Evolutionary conservation across 2,329 filamentous ascomycete species (phyloP), one percentile per base, ranked within the genome.

Genomic region (Ceratocystis destructans): DNA sequence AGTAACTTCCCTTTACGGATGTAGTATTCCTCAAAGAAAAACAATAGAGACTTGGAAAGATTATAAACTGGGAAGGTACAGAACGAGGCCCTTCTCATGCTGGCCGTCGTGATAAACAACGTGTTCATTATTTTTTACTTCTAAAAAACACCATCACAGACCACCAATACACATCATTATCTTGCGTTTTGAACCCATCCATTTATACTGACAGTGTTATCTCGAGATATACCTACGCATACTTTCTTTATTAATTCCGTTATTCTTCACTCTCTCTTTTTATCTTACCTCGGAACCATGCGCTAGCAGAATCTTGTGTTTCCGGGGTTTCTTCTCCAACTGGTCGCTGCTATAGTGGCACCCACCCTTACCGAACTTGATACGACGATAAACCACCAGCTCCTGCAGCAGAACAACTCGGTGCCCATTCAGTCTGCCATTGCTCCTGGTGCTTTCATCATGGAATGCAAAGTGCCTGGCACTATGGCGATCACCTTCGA

Each of bases 401-500:
- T 17, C 12, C 28, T 59, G 17, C 41, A 62, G n/a, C 25, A 25
- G 25, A 33, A 53, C 25, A n/a, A n/a, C 62, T 55, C 64, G 41
- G n/a, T 25, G n/a, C 25, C 55, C 44, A 10, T 48, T 45, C 28
- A 62, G 53, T 4, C 53, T 25, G 53, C 33, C 15, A 59, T 59
- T 12, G 53, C 66, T 12, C 63, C 66, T 20, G 66, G 66, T 7
- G 61, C 66, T 10, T 68, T 68, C 25, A 68, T 65, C 66, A 62
- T 65, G 57, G 31, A 70, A 10, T 77, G 76, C 69, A 73, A 70
- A 0, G 68, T 68, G 12, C 73, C 74, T 0, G 76, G 74, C 25
- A 72, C 73, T 65, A 72, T 79, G 46, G 79, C 79, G 1, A 72
- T 81, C 31, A 80, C 78, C 0, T 79, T 76, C 69, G 79, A 80